A percentile compares a stretch with the other conserved stretches of the same genome.
phyloP scores from a whole-genome alignment of 306 rosid species.

The Citrullus mucosospermus region DNA sequence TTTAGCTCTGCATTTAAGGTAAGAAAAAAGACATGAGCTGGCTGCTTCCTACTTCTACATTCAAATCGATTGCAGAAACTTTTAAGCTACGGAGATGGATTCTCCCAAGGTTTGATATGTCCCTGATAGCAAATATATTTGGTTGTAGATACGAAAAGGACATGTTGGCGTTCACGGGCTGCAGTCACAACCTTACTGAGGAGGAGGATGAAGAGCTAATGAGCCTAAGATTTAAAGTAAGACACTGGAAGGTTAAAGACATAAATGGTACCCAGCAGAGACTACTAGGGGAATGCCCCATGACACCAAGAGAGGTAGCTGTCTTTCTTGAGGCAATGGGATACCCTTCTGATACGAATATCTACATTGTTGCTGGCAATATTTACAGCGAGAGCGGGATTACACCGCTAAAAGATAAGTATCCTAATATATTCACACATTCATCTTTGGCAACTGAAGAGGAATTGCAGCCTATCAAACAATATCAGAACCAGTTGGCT shows the following conservation, averaged over 20 bases:
- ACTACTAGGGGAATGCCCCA: slow-evolving; percentile 87
- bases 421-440: slow-evolving; percentile 71
- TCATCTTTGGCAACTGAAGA: slow-evolving; percentile 70
- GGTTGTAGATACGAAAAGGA: slow-evolving; percentile 83
- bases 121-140: background rate
- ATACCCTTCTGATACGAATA: slow-evolving; percentile 77
- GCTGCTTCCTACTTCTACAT: background rate
- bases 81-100: background rate
- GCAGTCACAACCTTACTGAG: slow-evolving; percentile 75
- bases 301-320: slow-evolving; percentile 96
- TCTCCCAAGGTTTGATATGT: background rate
- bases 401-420: slow-evolving; percentile 42
- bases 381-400: slow-evolving; percentile 71
- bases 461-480: slow-evolving; percentile 67
- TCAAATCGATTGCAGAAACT: too few species aligned
- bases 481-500: slow-evolving; percentile 85
- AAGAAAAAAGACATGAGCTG: background rate
- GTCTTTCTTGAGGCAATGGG: slow-evolving; percentile 98
- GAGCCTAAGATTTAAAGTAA: slow-evolving; percentile 59
- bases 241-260: slow-evolving; percentile 96
- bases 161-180: slow-evolving; percentile 97
- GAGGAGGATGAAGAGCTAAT: slow-evolving; percentile 64
- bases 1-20: slow-evolving; percentile 93
- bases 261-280: slow-evolving; percentile 61
- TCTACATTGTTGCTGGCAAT: slow-evolving; percentile 93